Conservation (phyloP, 768 basidiomycete species). For the Russula vinacea region DNA sequence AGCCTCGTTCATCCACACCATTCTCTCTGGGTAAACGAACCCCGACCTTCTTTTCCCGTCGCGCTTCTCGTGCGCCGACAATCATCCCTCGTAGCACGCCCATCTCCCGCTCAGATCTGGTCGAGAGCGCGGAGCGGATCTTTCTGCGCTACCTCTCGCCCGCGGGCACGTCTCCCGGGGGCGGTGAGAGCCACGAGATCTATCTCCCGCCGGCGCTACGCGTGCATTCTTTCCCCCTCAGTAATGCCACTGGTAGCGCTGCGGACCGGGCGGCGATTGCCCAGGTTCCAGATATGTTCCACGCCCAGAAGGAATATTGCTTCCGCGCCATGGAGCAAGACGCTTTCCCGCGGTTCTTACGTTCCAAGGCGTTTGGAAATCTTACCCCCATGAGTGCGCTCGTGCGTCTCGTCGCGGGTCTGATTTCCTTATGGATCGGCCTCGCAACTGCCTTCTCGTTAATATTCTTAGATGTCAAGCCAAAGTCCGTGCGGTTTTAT, state of each 20-base stretch:
- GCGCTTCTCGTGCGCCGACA: slow-evolving; percentile 87
- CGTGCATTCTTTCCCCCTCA: slow-evolving; percentile 86
- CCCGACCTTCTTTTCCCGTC: slow-evolving; percentile 71
- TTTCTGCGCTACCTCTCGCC: slow-evolving; percentile 91
- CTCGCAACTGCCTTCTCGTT: slow-evolving; percentile 86
- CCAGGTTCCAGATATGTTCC: slow-evolving; percentile 94
- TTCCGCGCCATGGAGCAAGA: slow-evolving; percentile 96
- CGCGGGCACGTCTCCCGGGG: slow-evolving; percentile 67
- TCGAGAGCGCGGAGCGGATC: slow-evolving; percentile 93
- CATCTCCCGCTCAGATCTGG: slow-evolving; percentile 84
- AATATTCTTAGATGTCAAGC: slow-evolving; percentile 89
- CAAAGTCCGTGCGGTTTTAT: slow-evolving; percentile 90
- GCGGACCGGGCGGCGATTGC: slow-evolving; percentile 75
- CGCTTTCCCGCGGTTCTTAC: slow-evolving; percentile 88
- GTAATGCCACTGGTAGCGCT: slow-evolving; percentile 66
- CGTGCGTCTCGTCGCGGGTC: slow-evolving; percentile 78
- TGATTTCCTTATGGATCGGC: slow-evolving; percentile 93
- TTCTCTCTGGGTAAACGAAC: slow-evolving; percentile 75
- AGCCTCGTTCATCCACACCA: slow-evolving; percentile 70
- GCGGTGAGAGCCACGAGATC: slow-evolving; percentile 92
- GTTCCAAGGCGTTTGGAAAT: slow-evolving; percentile 98
- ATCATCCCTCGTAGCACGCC: slow-evolving; percentile 89
- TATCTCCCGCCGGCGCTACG: slow-evolving; percentile 93
- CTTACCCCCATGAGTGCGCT: slow-evolving; percentile 88
- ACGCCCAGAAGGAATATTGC: slow-evolving; percentile 95